Evolutionary conservation across 192 early-diverging fungal genomes (phyloP), one percentile per base, ranked within the genome.

Genomic region (Mortierella hygrophila): DNA sequence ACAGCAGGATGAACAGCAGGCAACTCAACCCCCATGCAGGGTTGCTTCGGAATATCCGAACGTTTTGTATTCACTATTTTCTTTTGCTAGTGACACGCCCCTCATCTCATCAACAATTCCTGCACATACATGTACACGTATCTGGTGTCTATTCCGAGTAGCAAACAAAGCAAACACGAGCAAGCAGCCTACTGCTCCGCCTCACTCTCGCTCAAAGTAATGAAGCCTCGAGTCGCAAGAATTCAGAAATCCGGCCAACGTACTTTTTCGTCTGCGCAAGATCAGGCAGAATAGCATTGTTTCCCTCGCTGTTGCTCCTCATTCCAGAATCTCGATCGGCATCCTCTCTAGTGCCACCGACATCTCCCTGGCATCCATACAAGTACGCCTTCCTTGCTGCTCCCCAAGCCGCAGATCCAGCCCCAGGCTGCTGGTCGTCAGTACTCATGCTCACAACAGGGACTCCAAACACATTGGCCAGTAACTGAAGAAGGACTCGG

Each of bases 401-500:
- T 6, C 95, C 95, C 47, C 93, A 81, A n/a, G 90, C 89, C 15
- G 94, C 95, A 57, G 92, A 84, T 38, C 92, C 92, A 41, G 69
- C 81, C 15, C 88, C 92, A 11, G 88, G 81, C n/a, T 85, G 80
- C 47, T 79, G 42, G 7, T 73, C 44, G 15, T 72, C 41, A 26
- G 65, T n/a, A 52, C 70, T 44, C 32, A 15, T 82, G 37, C 78
- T 90, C 74, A 91, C 92, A 10, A 96, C 95, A 2, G 89, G 83
- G 6, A 93, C 88, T 0, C 94, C 93, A 88, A 97, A 92, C n/a
- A 97, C 92, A 80, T 96, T 90, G 0, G 95, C 90, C 9, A 96
- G 78, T 1, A 94, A 78, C 60, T 94, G 91, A 35, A 93, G 80
- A 32, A 97, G 73, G 10, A 82, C 76, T 1, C 68, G 21, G 81